Conservation (phyloP, 371 early-diverging fungal genomes). For the Funneliformis caledonium region DNA sequence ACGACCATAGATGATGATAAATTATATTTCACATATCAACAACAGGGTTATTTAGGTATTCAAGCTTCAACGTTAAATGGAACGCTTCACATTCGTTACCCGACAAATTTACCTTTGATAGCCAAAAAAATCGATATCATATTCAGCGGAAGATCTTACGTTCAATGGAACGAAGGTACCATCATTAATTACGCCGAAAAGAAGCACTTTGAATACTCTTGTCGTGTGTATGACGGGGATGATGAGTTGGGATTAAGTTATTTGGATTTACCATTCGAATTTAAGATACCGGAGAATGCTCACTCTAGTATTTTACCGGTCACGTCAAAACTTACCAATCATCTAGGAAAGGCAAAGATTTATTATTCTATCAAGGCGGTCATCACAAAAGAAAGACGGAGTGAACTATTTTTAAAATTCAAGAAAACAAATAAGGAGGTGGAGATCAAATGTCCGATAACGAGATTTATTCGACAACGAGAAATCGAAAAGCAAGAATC, state of each 20-base stretch:
- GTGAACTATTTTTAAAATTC: background rate
- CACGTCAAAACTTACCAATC: background rate
- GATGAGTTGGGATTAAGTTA: background rate
- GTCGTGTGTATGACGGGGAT: background rate
- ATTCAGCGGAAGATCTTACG: background rate
- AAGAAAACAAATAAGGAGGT: background rate
- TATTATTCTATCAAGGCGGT: background rate
- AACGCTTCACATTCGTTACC: background rate
- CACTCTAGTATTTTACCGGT: background rate
- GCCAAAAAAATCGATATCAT: background rate
- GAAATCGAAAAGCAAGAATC: background rate
- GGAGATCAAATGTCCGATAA: background rate
- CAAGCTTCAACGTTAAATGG: background rate
- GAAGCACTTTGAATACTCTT: background rate
- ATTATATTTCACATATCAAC: conserved; percentile 5
- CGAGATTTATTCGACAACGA: background rate
- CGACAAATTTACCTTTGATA: background rate
- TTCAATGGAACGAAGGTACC: background rate
- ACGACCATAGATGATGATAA: background rate
- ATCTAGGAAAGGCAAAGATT: background rate
- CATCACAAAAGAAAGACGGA: background rate
- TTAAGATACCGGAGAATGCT: background rate
- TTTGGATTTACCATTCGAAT: conserved; percentile 14
- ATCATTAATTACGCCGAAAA: background rate
- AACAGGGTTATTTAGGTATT: background rate